Percentiles rank a stretch among this genome's conserved stretches.
These are phyloP conservation scores for Penicillium simplicissimum DNA, from an alignment of 495 filamentous ascomycete genomes.

Conservation along the genomic window DNA sequence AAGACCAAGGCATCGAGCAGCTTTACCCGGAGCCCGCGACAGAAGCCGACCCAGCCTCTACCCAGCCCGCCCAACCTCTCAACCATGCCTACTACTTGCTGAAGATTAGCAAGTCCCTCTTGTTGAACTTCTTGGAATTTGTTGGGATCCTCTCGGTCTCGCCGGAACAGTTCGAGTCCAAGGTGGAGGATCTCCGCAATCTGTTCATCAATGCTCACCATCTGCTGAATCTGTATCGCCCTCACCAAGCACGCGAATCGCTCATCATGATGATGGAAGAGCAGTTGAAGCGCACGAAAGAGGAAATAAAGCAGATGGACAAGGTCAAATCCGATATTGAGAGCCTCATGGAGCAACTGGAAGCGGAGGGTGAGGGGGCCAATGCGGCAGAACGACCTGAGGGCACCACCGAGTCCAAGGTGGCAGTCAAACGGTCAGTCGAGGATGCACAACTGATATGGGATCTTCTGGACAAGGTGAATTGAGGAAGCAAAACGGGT, in stretches of 20 bases:
- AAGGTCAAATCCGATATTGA: constrained; percentile 72
- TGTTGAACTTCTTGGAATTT: constrained; percentile 84
- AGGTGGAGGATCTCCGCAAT: constrained; percentile 72
- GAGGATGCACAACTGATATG: constrained; percentile 39
- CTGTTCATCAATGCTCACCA: constrained; percentile 88
- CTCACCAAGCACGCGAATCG: constrained; percentile 91
- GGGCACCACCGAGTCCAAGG: constrained; percentile 8
- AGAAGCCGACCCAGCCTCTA: constrained; percentile 35
- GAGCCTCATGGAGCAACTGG: constrained; percentile 63
- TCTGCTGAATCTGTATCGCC: constrained; percentile 89
- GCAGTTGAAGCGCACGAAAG: constrained; percentile 68
- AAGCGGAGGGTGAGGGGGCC: constrained; percentile 41
- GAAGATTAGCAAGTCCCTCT: constrained; percentile 73
- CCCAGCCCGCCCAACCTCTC: constrained; percentile 42
- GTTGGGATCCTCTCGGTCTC: constrained; percentile 66
- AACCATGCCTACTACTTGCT: constrained; percentile 78
- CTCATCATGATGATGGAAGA: constrained; percentile 92
- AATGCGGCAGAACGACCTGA: constrained; percentile 9
- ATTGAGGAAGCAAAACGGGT: constrained; percentile 10
- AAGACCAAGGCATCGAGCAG: constrained; percentile 67
- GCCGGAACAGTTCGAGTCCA: constrained; percentile 60
- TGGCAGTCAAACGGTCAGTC: constrained; percentile 14
- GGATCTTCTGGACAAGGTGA: constrained; percentile 39
- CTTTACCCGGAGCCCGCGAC: constrained; percentile 61
- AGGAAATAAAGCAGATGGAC: constrained; percentile 77